These are phyloP conservation scores for Pythium myriotylum DNA, from an alignment of 352 stramenopile species.

Conservation along the genomic window DNA sequence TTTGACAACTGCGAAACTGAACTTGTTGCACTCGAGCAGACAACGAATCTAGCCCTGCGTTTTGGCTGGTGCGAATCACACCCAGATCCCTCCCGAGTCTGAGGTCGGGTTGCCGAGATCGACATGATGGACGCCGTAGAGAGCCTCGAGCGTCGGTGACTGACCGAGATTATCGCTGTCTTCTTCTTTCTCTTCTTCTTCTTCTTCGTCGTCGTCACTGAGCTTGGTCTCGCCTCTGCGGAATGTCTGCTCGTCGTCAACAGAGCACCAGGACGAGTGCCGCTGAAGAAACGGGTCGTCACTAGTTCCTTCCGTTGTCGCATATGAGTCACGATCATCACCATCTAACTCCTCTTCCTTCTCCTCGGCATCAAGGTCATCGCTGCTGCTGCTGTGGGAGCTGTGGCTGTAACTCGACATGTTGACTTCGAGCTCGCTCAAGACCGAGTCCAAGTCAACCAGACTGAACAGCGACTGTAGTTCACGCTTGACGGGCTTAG, in stretches of 20 bases:
- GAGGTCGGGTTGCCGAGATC: constrained; percentile 2
- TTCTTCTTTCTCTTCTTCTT: background rate
- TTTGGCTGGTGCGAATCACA: too few species aligned
- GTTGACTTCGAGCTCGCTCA: constrained; percentile 17
- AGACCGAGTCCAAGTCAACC: background rate
- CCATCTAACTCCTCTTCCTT: background rate
- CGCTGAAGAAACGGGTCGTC: constrained; percentile 20
- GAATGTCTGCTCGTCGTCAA: constrained; percentile 20
- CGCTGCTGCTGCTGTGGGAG: constrained; percentile 2
- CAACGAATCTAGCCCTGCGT: too few species aligned
- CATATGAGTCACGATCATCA: constrained; percentile 9
- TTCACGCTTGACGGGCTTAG: background rate
- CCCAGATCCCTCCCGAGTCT: constrained; percentile 8
- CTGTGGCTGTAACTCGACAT: constrained; percentile 26
- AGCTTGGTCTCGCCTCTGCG: constrained; percentile 1
- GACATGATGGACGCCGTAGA: constrained; percentile 17
- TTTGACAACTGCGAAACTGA: too few species aligned
- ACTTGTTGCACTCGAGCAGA: too few species aligned
- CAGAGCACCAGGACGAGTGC: constrained; percentile 24
- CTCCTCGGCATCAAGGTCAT: background rate
- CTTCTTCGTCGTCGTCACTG: background rate
- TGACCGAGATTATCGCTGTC: background rate
- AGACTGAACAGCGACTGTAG: background rate
- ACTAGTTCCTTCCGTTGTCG: background rate
- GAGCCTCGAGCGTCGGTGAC: constrained; percentile 11